Evolutionary conservation across 2,329 filamentous ascomycete species (phyloP), one percentile per base, ranked within the genome.

Genomic region (Fusarium sp.): DNA sequence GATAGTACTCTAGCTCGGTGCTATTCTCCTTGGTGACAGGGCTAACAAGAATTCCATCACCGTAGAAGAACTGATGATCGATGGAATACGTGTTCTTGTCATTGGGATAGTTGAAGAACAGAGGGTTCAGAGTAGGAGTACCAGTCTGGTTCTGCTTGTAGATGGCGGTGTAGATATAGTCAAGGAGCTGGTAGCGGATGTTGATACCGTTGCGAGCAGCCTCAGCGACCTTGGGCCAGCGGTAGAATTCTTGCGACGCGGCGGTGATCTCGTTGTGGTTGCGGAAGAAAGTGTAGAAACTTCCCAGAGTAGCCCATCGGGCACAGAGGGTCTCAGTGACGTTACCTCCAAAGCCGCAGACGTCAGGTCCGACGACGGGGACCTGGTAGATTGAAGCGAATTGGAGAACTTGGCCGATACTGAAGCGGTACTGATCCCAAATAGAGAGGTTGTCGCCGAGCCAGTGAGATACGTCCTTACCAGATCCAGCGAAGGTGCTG

Each of bases 111-210:
- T 88, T 77, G 80, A 90, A 94, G 81, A 91, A 93, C 60, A 93
- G 78, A 0, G 92, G 91, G 76, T 89, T 90, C 52, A 93, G 82
- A 65, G 90, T 81, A 0, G 92, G 91, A 2, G 85, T 86, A 25
- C 92, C 92, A 9, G 85, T 85, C 38, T 83, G 75, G 32, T 84
- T 85, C 77, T 92, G 87, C 61, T 82, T 80, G 76, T 91, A 84
- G 67, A 93, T 83, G 0, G 88, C 87, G 1, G 91, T 94, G 82
- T 94, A 94, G 64, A 92, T 84, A 79, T 94, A 94, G 75, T 94
- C 92, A 15, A 94, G 83, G 12, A 94, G 83, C 48, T 86, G 85
- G 80, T 94, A 94, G 25, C 92, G 85, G 45, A 89, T 88, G 22
- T 86, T 84, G 67, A 94, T 93, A 13, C 88, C 90, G 46, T 88